Percentiles rank a stretch among this genome's conserved stretches.
phyloP scores from a whole-genome alignment of 129 eudicot species.

The Centella asiatica region DNA sequence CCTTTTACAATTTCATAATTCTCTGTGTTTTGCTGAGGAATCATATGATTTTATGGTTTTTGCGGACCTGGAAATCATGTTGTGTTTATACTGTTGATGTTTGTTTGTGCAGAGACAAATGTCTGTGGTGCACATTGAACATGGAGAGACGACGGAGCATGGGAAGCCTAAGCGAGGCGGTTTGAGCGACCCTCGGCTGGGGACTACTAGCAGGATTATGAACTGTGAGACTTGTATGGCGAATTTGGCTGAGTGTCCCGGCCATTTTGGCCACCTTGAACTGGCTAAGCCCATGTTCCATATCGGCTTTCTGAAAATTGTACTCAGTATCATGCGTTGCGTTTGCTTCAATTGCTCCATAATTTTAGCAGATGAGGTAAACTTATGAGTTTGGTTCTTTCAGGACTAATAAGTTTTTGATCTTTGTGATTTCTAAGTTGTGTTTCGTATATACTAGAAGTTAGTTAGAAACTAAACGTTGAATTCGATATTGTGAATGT shows the following conservation, averaged over 20 bases:
- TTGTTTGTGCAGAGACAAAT: constrained; percentile 76
- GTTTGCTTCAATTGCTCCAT: constrained; percentile 99
- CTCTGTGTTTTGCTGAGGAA: constrained; percentile 5
- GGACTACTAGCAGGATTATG: constrained; percentile 81
- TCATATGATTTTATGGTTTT: constrained; percentile 1
- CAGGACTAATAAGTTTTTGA: too few species aligned
- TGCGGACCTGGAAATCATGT: not conserved
- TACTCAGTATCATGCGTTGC: constrained; percentile 83
- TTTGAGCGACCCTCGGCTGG: constrained; percentile 80
- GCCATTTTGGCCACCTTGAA: constrained; percentile 98
- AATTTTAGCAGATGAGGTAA: constrained; percentile 88
- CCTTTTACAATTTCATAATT: not conserved
- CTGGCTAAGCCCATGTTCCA: constrained; percentile 98
- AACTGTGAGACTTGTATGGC: constrained; percentile 98
- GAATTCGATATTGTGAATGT: too few species aligned
- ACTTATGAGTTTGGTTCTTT: not conserved
- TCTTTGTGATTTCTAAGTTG: too few species aligned
- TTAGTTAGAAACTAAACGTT: too few species aligned
- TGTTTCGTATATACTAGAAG: too few species aligned
- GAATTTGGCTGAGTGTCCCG: constrained; percentile 97
- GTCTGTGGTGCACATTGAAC: constrained; percentile 93
- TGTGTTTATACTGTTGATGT: not conserved
- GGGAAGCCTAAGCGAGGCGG: constrained; percentile 94
- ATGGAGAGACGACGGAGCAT: constrained; percentile 81
- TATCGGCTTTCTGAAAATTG: constrained; percentile 87